Evolutionary conservation across 2,329 filamentous ascomycete genomes (phyloP).

Genomic region (Apiospora phragmitis): DNA sequence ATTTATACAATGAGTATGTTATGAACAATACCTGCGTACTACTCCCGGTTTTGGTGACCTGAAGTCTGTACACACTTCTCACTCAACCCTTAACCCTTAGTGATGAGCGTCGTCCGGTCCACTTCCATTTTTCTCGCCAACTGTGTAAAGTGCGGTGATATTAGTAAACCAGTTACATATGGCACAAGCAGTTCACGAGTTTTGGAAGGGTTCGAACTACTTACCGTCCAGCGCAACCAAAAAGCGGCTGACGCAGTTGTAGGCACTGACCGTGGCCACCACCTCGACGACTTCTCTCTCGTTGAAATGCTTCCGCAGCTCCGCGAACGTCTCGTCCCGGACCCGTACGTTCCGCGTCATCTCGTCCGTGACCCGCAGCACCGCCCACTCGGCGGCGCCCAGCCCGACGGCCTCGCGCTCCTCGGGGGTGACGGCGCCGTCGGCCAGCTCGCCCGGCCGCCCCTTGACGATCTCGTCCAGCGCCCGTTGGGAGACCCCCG

Average conservation of each 20-base stretch:
- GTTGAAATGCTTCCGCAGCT: slow-evolving; percentile 60
- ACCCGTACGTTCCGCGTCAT: slow-evolving; percentile 79
- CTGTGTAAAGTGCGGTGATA: slow-evolving; percentile 32
- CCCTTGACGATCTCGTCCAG: slow-evolving; percentile 45
- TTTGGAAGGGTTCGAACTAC: slow-evolving; percentile 31
- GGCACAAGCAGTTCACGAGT: background rate
- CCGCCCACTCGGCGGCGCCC: slow-evolving; percentile 64
- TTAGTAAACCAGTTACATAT: slow-evolving; percentile 24
- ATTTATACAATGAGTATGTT: background rate
- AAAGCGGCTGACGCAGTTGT: slow-evolving; percentile 85
- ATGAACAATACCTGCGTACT: background rate
- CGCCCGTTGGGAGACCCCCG: slow-evolving; percentile 54
- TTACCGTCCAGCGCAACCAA: slow-evolving; percentile 77
- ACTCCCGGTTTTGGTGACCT: background rate
- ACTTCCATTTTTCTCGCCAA: slow-evolving; percentile 55
- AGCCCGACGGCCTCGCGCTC: slow-evolving; percentile 37
- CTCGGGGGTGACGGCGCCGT: slow-evolving; percentile 27
- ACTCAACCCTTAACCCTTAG: background rate
- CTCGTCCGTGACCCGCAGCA: slow-evolving; percentile 74
- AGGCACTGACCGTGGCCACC: slow-evolving; percentile 71
- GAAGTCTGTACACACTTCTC: background rate
- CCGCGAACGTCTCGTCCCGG: slow-evolving; percentile 65
- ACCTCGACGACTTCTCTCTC: slow-evolving; percentile 80
- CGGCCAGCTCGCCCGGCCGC: slow-evolving; percentile 25
- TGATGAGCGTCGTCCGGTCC: background rate